phyloP scores from a whole-genome alignment of 108 stramenopile species.

The Schizochytrium sp. region DNA sequence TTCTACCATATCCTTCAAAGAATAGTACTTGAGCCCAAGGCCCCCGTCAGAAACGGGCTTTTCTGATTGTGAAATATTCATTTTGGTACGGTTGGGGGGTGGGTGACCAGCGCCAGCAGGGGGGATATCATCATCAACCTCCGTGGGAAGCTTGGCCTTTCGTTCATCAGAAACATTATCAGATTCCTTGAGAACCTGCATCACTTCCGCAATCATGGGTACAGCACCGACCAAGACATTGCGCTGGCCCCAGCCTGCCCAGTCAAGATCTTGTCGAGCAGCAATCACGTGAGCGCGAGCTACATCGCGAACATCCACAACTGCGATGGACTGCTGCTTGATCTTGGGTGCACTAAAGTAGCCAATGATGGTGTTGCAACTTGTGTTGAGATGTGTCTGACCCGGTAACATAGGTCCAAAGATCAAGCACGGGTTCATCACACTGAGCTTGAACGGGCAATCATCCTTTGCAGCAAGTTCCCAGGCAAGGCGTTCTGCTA shows the following conservation, averaged over 20 bases:
- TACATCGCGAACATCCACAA: constrained; percentile 60
- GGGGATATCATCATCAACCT: background rate
- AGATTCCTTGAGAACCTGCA: background rate
- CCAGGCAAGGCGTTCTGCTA: constrained; percentile 28
- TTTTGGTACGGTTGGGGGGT: background rate
- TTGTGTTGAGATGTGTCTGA: constrained; percentile 54
- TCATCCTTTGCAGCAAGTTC: constrained; percentile 23
- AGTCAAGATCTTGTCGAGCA: background rate
- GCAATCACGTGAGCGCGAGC: constrained; percentile 48
- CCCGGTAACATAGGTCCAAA: constrained; percentile 49
- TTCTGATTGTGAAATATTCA: background rate
- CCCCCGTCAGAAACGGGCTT: background rate
- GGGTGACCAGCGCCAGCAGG: background rate
- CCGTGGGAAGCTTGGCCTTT: background rate
- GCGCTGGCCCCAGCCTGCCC: constrained; percentile 47
- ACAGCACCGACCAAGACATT: background rate
- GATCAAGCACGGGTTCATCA: constrained; percentile 42
- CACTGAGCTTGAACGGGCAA: background rate
- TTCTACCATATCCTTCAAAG: constrained; percentile 1
- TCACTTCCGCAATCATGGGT: background rate
- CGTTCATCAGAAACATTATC: constrained; percentile 23
- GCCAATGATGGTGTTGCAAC: background rate
- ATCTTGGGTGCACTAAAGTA: background rate
- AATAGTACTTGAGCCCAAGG: constrained; percentile 14
- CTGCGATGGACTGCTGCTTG: background rate